Evolutionary conservation across 139 green algal species (phyloP), one percentile per base, ranked within the genome.

Genomic region (Chlorella sp.): DNA sequence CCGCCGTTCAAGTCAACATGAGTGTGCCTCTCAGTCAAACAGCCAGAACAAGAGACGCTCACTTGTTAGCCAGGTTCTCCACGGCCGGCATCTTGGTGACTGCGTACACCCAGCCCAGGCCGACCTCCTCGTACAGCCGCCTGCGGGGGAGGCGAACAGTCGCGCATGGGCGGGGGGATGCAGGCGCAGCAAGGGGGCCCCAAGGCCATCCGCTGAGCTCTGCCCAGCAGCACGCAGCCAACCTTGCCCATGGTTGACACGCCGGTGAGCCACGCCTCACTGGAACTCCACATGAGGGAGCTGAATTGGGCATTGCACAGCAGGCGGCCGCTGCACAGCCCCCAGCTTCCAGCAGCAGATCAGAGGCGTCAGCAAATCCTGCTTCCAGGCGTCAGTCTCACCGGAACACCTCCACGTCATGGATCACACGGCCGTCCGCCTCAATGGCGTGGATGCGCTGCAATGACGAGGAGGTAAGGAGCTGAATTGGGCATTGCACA

Each of bases 101-200:
- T 2, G 70, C 72, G 38, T 98, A 99, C 68, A 99, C 93, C 92
- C 93, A 99, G 36, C 97, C 97, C 5, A 99, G 89, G 0, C 96
- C 96, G 7, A 99, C 96, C 5, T 88, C 91, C 73, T 98, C 94
- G 85, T 99, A 99, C 69, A 97, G 82, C 4, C 85, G 76, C 70
- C 93, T 60, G 51, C 9, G 16, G 2, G 51, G 16, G 51, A n/a
- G n/a, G n/a, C 81, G 84, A 96, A 96, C 4, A 96, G 94, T 85
- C 96, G 94, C 7, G 99, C 86, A 64, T 95, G 93, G 8, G 81
- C 30, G 69, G 1, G 32, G 74, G 5, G 68, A 5, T 3, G 40
- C 8, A 48, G 24, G 40, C 22, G n/a, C 1, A 16, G 36, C 28
- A 16, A 30, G 28, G 11, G 24, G 64, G 64, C 3, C n/a, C n/a